Conservation (phyloP, 805 yeast genomes). For the Metschnikowia lochheadii region DNA sequence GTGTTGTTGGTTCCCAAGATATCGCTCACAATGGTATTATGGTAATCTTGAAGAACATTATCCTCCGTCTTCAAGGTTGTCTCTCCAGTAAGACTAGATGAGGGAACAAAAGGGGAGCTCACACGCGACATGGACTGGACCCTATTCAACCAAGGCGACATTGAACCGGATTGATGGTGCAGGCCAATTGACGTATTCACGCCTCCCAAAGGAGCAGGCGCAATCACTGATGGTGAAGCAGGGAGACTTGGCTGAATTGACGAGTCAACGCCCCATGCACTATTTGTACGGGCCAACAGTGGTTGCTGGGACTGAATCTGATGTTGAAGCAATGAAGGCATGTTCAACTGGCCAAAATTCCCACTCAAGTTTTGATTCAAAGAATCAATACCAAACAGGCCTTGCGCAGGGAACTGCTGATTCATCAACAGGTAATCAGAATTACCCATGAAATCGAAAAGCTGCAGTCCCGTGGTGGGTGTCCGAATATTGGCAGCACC, state of each 20-base stretch:
- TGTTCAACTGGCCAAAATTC: slow-evolving; percentile 17
- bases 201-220: slow-evolving; percentile 19
- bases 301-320: slow-evolving; percentile 27
- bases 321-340: slow-evolving; percentile 36
- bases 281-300: slow-evolving; percentile 30
- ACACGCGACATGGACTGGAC: slow-evolving; percentile 34
- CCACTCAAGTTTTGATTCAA: slow-evolving; percentile 10
- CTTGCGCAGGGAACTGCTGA: slow-evolving; percentile 21
- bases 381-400: slow-evolving; percentile 28
- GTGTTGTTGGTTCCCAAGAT: slow-evolving; percentile 22
- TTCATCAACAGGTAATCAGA: slow-evolving; percentile 15
- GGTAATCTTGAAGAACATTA: slow-evolving; percentile 35
- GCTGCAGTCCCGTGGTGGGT: slow-evolving; percentile 12
- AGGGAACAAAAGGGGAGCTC: slow-evolving; percentile 38
- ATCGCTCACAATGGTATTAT: slow-evolving; percentile 38
- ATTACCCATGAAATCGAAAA: slow-evolving; percentile 17
- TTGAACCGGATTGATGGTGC: slow-evolving; percentile 31
- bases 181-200: slow-evolving; percentile 12
- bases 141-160: slow-evolving; percentile 40
- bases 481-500: slow-evolving; percentile 28
- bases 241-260: slow-evolving; percentile 23
- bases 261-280: slow-evolving; percentile 39
- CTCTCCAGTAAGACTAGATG: slow-evolving; percentile 9
- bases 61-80: slow-evolving; percentile 17
- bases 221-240: slow-evolving; percentile 24